A percentile compares a stretch with the other conserved stretches of the same genome.
These are phyloP conservation scores for Corniculantispora saksenae DNA, from an alignment of 2,329 filamentous ascomycete species.

Conservation along the genomic window DNA sequence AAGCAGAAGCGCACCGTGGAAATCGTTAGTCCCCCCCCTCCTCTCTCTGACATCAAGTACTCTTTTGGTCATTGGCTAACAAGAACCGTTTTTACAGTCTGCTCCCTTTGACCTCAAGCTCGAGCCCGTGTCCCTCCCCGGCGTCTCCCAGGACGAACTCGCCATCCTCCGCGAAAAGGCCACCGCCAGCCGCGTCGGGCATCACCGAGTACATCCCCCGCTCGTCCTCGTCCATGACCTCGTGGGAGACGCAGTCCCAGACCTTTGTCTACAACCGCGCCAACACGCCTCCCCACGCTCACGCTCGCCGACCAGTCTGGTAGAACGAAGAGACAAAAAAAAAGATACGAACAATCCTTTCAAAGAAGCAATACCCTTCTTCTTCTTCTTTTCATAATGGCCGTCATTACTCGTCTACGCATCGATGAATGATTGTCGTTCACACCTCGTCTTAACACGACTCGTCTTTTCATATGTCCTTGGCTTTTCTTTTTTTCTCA, in stretches of 20 bases:
- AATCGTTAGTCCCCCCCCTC: constrained; percentile 42
- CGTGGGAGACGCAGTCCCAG: constrained; percentile 12
- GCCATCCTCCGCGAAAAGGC: constrained; percentile 54
- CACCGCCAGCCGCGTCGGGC: constrained; percentile 49
- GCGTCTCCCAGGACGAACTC: constrained; percentile 60
- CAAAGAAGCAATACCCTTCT: no score
- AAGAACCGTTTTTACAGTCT: constrained; percentile 46
- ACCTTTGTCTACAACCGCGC: constrained; percentile 26
- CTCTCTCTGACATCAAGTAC: no score
- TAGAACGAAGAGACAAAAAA: no score
- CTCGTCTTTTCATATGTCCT: neutral
- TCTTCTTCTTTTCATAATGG: neutral
- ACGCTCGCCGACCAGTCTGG: constrained; percentile 15
- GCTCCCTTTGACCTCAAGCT: constrained; percentile 60
- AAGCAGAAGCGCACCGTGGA: constrained; percentile 45
- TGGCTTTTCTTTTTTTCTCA: neutral
- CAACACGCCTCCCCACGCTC: constrained; percentile 25
- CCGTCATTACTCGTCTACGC: neutral
- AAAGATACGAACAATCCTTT: neutral
- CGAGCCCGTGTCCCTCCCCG: constrained; percentile 54
- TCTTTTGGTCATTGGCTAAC: constrained; percentile 24
- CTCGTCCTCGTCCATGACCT: constrained; percentile 26
- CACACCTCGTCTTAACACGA: neutral
- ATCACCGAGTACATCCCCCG: constrained; percentile 38
- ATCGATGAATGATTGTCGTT: neutral